These are phyloP conservation scores for Phytophthora pisi DNA, from an alignment of 352 stramenopile species.

Conservation along the genomic window DNA sequence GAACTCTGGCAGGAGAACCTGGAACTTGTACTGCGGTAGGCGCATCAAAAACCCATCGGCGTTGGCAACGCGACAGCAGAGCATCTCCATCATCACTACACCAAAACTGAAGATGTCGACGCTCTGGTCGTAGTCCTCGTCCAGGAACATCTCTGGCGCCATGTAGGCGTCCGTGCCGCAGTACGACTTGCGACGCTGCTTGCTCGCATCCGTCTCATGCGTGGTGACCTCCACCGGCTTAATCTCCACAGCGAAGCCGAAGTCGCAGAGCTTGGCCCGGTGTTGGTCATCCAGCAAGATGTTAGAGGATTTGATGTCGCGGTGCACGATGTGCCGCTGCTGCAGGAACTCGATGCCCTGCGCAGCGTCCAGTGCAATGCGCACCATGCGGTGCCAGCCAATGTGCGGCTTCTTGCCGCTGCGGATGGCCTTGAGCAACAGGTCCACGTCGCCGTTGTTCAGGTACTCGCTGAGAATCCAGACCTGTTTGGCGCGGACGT, in stretches of 20 bases:
- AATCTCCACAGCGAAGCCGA: slow-evolving; percentile 85
- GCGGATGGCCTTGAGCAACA: slow-evolving; percentile 67
- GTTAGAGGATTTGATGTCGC: slow-evolving; percentile 91
- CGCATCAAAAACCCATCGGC: slow-evolving; percentile 81
- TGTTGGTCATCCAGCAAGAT: slow-evolving; percentile 80
- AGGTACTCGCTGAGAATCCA: slow-evolving; percentile 87
- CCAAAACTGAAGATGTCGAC: slow-evolving; percentile 88
- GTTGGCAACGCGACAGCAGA: slow-evolving; percentile 84
- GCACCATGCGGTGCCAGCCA: slow-evolving; percentile 64
- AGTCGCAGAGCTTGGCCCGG: slow-evolving; percentile 84
- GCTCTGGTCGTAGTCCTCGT: slow-evolving; percentile 86
- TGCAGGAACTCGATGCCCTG: slow-evolving; percentile 97
- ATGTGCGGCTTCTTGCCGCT: slow-evolving; percentile 49
- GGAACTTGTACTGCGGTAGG: slow-evolving; percentile 85
- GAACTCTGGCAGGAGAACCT: slow-evolving; percentile 68
- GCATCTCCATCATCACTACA: slow-evolving; percentile 87
- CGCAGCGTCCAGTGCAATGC: slow-evolving; percentile 81
- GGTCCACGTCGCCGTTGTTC: slow-evolving; percentile 76
- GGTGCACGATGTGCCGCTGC: slow-evolving; percentile 75
- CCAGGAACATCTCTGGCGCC: slow-evolving; percentile 84
- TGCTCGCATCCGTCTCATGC: slow-evolving; percentile 42
- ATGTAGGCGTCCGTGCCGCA: slow-evolving; percentile 89
- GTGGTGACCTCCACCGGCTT: slow-evolving; percentile 34
- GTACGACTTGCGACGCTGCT: slow-evolving; percentile 79
- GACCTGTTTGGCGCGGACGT: slow-evolving; percentile 73